These are phyloP conservation scores for Tetrahymena malaccensis DNA, from an alignment of 73 alveolate species.

Conservation along the genomic window DNA sequence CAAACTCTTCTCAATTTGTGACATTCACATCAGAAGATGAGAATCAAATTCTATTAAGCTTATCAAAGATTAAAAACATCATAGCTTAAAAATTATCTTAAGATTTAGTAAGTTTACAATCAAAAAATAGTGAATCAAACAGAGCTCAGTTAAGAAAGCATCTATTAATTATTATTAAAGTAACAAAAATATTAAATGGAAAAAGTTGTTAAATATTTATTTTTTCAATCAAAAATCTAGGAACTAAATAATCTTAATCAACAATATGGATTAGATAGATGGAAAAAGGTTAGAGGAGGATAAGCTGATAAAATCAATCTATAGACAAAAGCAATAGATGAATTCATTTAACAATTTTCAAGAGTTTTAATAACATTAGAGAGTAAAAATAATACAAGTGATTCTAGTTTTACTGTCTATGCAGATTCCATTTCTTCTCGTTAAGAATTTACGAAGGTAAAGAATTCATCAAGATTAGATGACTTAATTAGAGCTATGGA, in stretches of 20 bases:
- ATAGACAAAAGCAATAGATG: neutral
- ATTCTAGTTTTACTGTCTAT: neutral
- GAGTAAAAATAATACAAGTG: neutral
- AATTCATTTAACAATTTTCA: neutral
- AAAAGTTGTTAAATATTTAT: neutral
- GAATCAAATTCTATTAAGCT: neutral
- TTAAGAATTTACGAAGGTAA: neutral
- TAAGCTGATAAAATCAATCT: neutral
- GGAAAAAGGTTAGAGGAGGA: neutral
- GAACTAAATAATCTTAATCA: neutral
- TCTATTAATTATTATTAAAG: neutral
- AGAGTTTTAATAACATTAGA: neutral
- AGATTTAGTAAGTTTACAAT: neutral
- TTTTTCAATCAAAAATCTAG: neutral
- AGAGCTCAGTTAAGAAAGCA: neutral
- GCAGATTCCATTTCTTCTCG: neutral
- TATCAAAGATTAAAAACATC: neutral
- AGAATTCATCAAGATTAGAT: neutral
- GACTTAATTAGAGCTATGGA: neutral
- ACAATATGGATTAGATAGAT: neutral
- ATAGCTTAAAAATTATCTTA: neutral
- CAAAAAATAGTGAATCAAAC: neutral
- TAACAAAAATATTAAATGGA: neutral
- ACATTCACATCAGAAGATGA: neutral
- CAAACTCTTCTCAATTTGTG: neutral